Evolutionary conservation across 2,329 filamentous ascomycete species (phyloP).

Genomic region (Sclerotinia borealis): DNA sequence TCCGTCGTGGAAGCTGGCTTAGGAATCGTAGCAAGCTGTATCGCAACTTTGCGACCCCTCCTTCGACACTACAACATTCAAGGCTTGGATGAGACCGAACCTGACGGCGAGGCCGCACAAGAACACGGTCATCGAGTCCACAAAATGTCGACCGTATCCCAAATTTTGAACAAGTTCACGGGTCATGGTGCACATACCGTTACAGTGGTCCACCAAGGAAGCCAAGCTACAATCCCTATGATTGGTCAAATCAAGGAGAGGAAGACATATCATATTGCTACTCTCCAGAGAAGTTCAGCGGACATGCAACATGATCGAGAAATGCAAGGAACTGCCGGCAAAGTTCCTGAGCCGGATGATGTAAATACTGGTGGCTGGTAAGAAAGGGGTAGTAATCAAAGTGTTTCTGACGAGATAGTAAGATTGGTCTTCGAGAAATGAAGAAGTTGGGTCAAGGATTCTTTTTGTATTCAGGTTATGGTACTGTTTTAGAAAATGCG

Average conservation of each 20-base stretch:
- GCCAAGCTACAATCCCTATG: not conserved
- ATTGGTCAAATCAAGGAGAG: constrained; percentile 1
- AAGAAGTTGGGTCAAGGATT: not conserved
- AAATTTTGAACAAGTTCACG: not conserved
- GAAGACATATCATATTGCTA: not conserved
- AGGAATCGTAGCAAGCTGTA: constrained; percentile 8
- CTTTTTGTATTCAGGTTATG: not conserved
- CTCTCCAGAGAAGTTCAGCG: not conserved
- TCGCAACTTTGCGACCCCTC: constrained; percentile 9
- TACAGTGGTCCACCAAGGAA: constrained; percentile 2
- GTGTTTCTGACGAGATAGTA: not conserved
- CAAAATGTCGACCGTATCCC: constrained; percentile 11
- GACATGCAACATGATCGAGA: constrained; percentile 7
- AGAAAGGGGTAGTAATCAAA: not conserved
- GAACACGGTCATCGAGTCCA: not conserved
- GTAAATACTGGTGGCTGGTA: constrained; percentile 11
- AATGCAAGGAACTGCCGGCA: constrained; percentile 5
- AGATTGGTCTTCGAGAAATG: not conserved
- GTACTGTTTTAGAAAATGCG: not conserved
- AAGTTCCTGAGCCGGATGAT: constrained; percentile 2
- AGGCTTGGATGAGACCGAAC: constrained; percentile 1
- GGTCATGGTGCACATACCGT: constrained; percentile 9
- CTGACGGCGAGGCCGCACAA: not conserved
- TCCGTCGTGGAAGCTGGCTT: constrained; percentile 8
- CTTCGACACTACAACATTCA: constrained; percentile 3